A percentile compares a stretch with the other conserved stretches of the same genome.
These are phyloP conservation scores for Linnemannia elongata DNA, from an alignment of 192 early-diverging fungal species.

Conservation along the genomic window DNA sequence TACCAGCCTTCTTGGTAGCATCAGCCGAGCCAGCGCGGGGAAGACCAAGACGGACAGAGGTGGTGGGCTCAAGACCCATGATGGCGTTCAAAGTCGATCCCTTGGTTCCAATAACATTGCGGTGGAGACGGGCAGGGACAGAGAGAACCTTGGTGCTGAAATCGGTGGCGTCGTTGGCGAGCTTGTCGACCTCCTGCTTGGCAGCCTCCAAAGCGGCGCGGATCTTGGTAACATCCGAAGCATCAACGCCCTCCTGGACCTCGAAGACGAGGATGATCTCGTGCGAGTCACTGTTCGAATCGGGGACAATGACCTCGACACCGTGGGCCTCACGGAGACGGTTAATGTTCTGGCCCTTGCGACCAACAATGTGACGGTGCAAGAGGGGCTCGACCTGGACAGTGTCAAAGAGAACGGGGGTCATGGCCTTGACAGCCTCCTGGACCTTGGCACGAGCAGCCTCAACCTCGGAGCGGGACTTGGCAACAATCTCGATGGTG, in stretches of 20 bases:
- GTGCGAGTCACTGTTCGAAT: constrained; percentile 71
- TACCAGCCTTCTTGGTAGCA: constrained; percentile 58
- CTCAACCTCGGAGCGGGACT: constrained; percentile 70
- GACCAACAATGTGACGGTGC: constrained; percentile 77
- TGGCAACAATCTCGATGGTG: constrained; percentile 85
- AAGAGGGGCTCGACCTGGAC: constrained; percentile 79
- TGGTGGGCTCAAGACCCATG: constrained; percentile 72
- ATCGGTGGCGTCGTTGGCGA: constrained; percentile 74
- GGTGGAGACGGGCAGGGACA: constrained; percentile 85
- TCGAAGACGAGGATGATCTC: constrained; percentile 87
- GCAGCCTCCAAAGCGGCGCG: constrained; percentile 68
- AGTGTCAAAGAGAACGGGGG: constrained; percentile 50
- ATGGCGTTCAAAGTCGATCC: constrained; percentile 83
- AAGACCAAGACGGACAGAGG: constrained; percentile 80
- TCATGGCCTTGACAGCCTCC: constrained; percentile 69
- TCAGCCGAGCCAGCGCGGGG: constrained; percentile 57
- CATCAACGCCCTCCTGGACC: constrained; percentile 61
- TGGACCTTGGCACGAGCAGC: constrained; percentile 71
- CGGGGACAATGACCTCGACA: constrained; percentile 87
- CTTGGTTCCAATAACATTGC: constrained; percentile 80
- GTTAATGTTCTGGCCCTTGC: constrained; percentile 71
- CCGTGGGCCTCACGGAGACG: constrained; percentile 74
- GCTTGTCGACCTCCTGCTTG: constrained; percentile 77
- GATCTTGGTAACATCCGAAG: constrained; percentile 56
- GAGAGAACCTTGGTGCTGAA: constrained; percentile 69